Base-by-base conservation (phyloP, 768 basidiomycete genomes). In the Pholiota microspora region DNA sequence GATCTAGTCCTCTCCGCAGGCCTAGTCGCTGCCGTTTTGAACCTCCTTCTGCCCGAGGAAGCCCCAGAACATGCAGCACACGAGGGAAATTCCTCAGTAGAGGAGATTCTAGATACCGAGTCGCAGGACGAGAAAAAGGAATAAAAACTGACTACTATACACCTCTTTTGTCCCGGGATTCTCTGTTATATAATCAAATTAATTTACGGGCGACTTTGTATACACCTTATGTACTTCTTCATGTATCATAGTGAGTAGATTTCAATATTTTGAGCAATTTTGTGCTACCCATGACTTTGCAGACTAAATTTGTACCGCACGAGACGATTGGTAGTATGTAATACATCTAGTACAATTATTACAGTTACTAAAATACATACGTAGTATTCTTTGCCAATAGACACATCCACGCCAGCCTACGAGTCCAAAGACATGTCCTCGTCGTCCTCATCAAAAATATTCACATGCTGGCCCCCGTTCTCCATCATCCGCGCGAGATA, bases 21-120 rank as follows among this genome's bases (percentile, higher is more conserved):
- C 7, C 65, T 87, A 54, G 76, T 84, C 4, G 85, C 83, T 5
- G 77, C 78, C 9, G 32, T 83, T 7, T 73, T 88, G 34, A 88
- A 87, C 58, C 59, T 79, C 29, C 69, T 88, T 4, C 62, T 89
- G 16, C 84, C 86, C 0, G 63, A 62, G 29, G 65, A 69, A 10
- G 63, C 57, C 4, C 67, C 60, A 18, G 71, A 69, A 12, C 56
- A 42, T 56, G 9, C 59, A 56, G 55, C 54, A 1, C 59, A 32
- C 15, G 55, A 57, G 23, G 60, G 55, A 12, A 28, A 51, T 7
- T 58, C 62, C 3, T 63, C 53, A 0, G 67, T 65, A 4, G 64
- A 66, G 13, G 63, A 64, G 27, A 9, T 28, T 18, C 56, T 61
- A n/a, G 73, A 71, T 51, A 55, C 63, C 18, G 73, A 71, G 50